Conservation (phyloP, 73 alveolate species). For the Tetrahymena elliotti region DNA sequence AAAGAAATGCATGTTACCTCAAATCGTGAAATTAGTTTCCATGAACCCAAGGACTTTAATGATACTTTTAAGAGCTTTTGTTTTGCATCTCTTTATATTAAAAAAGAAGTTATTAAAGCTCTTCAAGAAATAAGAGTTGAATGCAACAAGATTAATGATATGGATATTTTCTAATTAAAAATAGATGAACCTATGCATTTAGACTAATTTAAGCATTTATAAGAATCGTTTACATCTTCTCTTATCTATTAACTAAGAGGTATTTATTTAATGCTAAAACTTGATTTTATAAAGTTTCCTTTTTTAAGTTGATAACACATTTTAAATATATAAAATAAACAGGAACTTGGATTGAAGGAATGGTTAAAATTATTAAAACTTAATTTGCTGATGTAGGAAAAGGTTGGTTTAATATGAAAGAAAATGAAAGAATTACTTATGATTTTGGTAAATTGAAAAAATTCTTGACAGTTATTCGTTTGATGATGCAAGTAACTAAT, state of each 20-base stretch:
- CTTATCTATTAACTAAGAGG: background rate
- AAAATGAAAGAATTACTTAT: slow-evolving; percentile 92
- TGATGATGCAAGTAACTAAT: slow-evolving; percentile 92
- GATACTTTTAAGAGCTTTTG: slow-evolving; percentile 74
- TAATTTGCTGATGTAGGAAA: slow-evolving; percentile 92
- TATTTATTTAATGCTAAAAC: too few species aligned
- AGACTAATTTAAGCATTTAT: background rate
- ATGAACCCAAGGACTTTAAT: slow-evolving; percentile 60
- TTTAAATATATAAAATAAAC: slow-evolving; percentile 59
- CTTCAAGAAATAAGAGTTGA: slow-evolving; percentile 87
- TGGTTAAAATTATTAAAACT: slow-evolving; percentile 78
- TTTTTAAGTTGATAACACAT: too few species aligned
- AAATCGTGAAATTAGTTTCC: slow-evolving; percentile 54
- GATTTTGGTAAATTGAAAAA: slow-evolving; percentile 95
- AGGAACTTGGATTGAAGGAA: slow-evolving; percentile 88
- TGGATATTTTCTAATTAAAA: slow-evolving; percentile 65
- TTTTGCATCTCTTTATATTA: slow-evolving; percentile 69
- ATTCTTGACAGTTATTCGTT: slow-evolving; percentile 90
- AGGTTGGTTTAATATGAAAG: slow-evolving; percentile 96
- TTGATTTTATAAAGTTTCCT: too few species aligned
- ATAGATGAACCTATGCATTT: slow-evolving; percentile 64
- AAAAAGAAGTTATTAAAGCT: slow-evolving; percentile 65
- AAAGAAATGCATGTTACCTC: slow-evolving; percentile 20
- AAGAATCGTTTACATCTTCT: background rate
- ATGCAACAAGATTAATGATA: slow-evolving; percentile 67